These are phyloP conservation scores for Pinus albicaulis DNA, from an alignment of 75 land plant species.

Conservation along the genomic window DNA sequence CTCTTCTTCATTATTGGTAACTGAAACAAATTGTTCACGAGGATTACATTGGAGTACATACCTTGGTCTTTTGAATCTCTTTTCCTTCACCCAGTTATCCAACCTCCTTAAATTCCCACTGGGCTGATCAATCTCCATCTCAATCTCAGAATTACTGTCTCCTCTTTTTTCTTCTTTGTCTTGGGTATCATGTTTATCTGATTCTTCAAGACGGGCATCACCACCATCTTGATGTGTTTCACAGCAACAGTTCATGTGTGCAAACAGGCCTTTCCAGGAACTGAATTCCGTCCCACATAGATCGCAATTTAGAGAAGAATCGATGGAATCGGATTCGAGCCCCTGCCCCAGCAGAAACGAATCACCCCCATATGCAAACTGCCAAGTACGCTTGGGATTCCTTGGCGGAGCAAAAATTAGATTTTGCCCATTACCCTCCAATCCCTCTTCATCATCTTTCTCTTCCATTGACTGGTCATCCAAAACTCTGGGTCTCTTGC, in stretches of 20 bases:
- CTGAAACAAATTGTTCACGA: not conserved
- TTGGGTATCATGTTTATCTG: too few species aligned
- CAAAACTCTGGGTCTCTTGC: slow-evolving; percentile 7
- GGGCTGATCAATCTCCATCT: not conserved
- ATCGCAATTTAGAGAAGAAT: slow-evolving; percentile 17
- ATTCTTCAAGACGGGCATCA: too few species aligned
- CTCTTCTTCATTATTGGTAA: slow-evolving; percentile 1
- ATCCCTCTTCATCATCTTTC: slow-evolving; percentile 5
- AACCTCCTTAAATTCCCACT: not conserved
- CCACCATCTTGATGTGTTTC: slow-evolving; percentile 2
- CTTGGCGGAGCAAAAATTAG: not conserved
- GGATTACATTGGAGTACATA: not conserved
- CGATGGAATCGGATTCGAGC: slow-evolving; percentile 6
- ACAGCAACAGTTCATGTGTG: slow-evolving; percentile 47
- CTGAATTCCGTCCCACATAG: slow-evolving; percentile 46
- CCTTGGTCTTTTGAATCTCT: slow-evolving; percentile 7
- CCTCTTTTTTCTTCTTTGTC: slow-evolving; percentile 15
- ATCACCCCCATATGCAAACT: not conserved
- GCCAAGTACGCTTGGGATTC: slow-evolving; percentile 12
- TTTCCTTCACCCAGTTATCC: not conserved
- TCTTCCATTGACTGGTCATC: not conserved
- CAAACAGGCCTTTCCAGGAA: slow-evolving; percentile 46
- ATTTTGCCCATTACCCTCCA: not conserved
- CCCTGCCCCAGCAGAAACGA: slow-evolving; percentile 15
- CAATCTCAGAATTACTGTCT: not conserved